Evolutionary conservation across 202 grass and related monocot genomes (phyloP), one percentile per base, ranked within the genome.

Genomic region (Saccharum hybrid): DNA sequence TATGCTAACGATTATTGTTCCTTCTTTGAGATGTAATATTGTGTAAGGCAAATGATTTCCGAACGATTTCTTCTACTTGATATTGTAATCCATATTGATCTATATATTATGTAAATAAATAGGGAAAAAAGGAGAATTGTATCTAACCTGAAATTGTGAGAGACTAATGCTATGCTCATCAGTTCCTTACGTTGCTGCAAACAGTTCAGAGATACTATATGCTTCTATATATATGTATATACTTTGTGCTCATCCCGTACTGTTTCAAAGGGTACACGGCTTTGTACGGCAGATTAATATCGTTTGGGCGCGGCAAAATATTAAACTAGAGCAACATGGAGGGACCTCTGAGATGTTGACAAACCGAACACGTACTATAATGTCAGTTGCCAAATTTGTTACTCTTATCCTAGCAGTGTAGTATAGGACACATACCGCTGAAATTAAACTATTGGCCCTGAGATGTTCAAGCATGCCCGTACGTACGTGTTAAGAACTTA

Each of bases 251-350:
- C 36, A 68, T 68, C 43, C 43, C 3, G 5, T 37, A 37, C 36
- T 21, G 2, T 56, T 8, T 3, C 12, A 15, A 49, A 49, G 13
- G 3, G n/a, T 28, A 12, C 68, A 45, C 6, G 38, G 39, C 40
- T 71, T 71, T 3, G 33, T 64, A 33, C 61, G 28, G 12, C 8
- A 19, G 12, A 31, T 18, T 31, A 31, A 51, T 36, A 38, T 54
- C 23, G 59, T 26, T 16, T 57, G 48, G 21, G 22, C 66, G 60
- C 21, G 19, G 13, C 36, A 42, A 59, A 80, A n/a, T 48, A 46
- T 8, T 8, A 63, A 69, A 75, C 19, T 38, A 52, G 52, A 60
- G 34, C 73, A 76, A 60, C 54, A 63, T 14, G 78, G 38, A 60
- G 56, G 78, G 38, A 60, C 40, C 26, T 59, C 21, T 34, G 30